phyloP scores from a whole-genome alignment of 2,329 filamentous ascomycete species.

The Ascochyta lentis region DNA sequence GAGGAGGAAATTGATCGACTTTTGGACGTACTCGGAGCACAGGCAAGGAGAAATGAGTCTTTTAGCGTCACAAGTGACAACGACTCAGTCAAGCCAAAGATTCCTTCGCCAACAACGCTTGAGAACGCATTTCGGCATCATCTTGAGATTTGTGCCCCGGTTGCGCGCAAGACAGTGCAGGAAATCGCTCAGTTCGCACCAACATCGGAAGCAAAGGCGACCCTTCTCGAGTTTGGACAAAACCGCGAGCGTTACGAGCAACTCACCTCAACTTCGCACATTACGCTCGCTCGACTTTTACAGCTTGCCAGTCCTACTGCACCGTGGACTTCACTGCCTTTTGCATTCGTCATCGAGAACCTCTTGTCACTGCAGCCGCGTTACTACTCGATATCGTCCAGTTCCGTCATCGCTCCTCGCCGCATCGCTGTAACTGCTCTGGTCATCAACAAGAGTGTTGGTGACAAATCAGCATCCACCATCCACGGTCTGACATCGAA shows the following conservation, averaged over 20 bases:
- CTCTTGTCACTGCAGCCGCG: slow-evolving; percentile 35
- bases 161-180: slow-evolving; percentile 50
- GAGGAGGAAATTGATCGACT: slow-evolving; percentile 47
- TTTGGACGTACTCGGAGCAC: slow-evolving; percentile 36
- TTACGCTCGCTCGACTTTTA: slow-evolving; percentile 50
- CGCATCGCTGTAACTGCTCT: slow-evolving; percentile 49
- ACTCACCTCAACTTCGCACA: slow-evolving; percentile 40
- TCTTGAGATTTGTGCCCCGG: slow-evolving; percentile 55
- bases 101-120: slow-evolving; percentile 52
- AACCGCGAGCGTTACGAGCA: slow-evolving; percentile 45
- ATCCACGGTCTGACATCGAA: slow-evolving; percentile 50
- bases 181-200: slow-evolving; percentile 52
- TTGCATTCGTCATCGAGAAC: slow-evolving; percentile 42
- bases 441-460: slow-evolving; percentile 44
- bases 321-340: slow-evolving; percentile 44
- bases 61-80: slow-evolving; percentile 42
- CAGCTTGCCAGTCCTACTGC: slow-evolving; percentile 32
- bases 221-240: slow-evolving; percentile 39
- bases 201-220: slow-evolving; percentile 36
- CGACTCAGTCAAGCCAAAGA: slow-evolving; percentile 37
- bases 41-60: slow-evolving; percentile 20
- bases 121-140: slow-evolving; percentile 54
- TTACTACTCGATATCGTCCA: slow-evolving; percentile 48
- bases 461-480: slow-evolving; percentile 20
- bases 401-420: slow-evolving; percentile 48